phyloP scores from a whole-genome alignment of 1,139 yeast genomes.

The Candida sp. region DNA sequence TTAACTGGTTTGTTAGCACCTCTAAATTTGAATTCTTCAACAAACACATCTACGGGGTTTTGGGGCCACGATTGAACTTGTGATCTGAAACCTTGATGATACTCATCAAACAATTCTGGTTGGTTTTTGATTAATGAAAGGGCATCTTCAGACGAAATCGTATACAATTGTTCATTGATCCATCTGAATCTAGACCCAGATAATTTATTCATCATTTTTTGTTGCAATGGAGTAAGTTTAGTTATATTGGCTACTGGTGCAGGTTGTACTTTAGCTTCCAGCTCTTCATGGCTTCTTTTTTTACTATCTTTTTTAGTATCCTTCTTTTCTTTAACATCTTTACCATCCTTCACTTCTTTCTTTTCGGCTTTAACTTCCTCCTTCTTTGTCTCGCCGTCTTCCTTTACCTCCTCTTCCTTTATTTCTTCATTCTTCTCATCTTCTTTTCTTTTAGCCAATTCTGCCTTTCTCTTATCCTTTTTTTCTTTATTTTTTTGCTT shows the following conservation, averaged over 20 bases:
- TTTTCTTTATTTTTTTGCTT: slow-evolving; percentile 29
- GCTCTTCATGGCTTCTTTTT: slow-evolving; percentile 8
- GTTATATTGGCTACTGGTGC: slow-evolving; percentile 1
- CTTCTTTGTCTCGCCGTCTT: slow-evolving; percentile 7
- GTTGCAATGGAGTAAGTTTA: slow-evolving; percentile 85
- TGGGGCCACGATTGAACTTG: slow-evolving; percentile 99
- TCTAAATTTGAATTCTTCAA: slow-evolving; percentile 63
- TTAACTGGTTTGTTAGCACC: slow-evolving; percentile 61
- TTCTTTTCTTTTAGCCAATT: slow-evolving; percentile 11
- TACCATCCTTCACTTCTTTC: slow-evolving; percentile 3
- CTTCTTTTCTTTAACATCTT: slow-evolving; percentile 8
- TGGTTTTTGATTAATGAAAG: slow-evolving; percentile 68
- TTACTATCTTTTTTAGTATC: slow-evolving; percentile 7
- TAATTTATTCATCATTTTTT: slow-evolving; percentile 91
- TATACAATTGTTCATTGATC: slow-evolving; percentile 95
- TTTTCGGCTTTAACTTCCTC: slow-evolving; percentile 3
- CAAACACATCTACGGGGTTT: slow-evolving; percentile 91
- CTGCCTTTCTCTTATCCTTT: slow-evolving; percentile 13
- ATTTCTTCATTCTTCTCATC: slow-evolving; percentile 5
- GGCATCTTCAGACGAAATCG: slow-evolving; percentile 78
- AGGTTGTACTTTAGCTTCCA: slow-evolving; percentile 6
- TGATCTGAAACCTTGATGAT: slow-evolving; percentile 90
- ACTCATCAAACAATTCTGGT: slow-evolving; percentile 89
- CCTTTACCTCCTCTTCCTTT: slow-evolving; percentile 8
- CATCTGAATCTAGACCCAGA: slow-evolving; percentile 96